These are phyloP conservation scores for Monascus ruber DNA, from an alignment of 2,329 filamentous ascomycete genomes.

Conservation along the genomic window DNA sequence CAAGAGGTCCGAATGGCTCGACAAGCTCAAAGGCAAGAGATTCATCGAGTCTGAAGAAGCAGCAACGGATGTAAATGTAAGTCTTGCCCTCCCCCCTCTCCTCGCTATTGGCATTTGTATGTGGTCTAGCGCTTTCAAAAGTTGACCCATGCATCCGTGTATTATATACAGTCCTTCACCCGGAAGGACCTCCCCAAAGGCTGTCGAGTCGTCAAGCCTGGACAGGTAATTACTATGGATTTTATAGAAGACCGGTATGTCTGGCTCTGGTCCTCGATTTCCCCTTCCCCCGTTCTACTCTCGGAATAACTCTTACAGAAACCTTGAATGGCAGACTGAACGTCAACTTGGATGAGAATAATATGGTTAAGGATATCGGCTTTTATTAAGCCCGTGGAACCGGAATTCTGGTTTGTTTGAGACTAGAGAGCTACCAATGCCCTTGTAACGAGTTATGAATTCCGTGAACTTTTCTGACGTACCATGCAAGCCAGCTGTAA, in stretches of 20 bases:
- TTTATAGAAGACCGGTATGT: conserved; percentile 31
- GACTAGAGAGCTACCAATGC: no score
- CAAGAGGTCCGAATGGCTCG: conserved; percentile 31
- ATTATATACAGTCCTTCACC: conserved; percentile 28
- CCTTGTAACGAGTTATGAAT: no score
- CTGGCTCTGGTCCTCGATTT: neutral
- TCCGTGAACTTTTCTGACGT: no score
- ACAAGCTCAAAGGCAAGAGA: conserved; percentile 37
- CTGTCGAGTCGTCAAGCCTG: conserved; percentile 33
- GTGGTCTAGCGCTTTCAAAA: no score
- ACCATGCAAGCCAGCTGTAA: no score
- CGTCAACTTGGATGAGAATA: conserved; percentile 32
- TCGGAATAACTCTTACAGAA: no score
- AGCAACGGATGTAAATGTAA: conserved; percentile 23
- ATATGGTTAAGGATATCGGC: conserved; percentile 33
- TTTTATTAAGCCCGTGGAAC: conserved; percentile 18
- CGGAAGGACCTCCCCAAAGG: conserved; percentile 35
- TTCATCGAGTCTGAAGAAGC: conserved; percentile 20
- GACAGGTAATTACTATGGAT: conserved; percentile 29
- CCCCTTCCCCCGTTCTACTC: no score
- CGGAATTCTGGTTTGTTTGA: no score
- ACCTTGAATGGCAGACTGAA: conserved; percentile 25
- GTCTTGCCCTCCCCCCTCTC: conserved; percentile 3
- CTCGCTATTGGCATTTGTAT: neutral
- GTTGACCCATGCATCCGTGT: neutral